A percentile compares a stretch with the other conserved stretches of the same genome.
Evolutionary conservation across 495 filamentous ascomycete genomes (phyloP).

Genomic region (Massariosphaeria phaeospora): DNA sequence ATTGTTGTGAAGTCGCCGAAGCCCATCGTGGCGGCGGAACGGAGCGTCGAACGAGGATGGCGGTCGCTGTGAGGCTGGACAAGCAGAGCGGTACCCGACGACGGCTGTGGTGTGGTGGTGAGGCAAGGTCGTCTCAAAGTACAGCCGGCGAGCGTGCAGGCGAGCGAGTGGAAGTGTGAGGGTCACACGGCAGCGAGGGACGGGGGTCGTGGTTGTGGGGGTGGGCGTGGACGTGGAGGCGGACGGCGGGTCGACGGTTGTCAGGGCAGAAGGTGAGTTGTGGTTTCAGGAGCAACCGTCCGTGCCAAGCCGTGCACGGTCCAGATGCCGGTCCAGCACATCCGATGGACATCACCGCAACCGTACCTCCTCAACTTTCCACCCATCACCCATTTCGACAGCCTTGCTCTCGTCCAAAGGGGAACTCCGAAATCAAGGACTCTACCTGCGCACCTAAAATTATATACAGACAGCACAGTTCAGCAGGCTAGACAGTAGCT

Average conservation of each 20-base stretch:
- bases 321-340: constrained; percentile 9
- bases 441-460: too few species aligned
- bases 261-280: constrained; percentile 14
- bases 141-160: not conserved
- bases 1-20: constrained; percentile 86
- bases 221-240: not conserved
- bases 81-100: not conserved
- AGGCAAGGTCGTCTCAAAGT: too few species aligned
- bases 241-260: constrained; percentile 7
- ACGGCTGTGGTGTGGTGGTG: constrained; percentile 1
- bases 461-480: too few species aligned
- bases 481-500: too few species aligned
- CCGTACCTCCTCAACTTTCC: too few species aligned
- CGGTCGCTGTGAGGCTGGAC: not conserved
- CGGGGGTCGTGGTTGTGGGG: not conserved
- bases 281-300: constrained; percentile 14
- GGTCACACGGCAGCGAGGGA: constrained; percentile 1
- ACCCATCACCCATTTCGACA: not conserved
- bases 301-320: constrained; percentile 4
- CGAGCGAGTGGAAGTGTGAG: constrained; percentile 7
- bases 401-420: not conserved
- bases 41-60: not conserved
- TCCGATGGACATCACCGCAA: too few species aligned
- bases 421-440: too few species aligned
- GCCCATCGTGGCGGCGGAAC: constrained; percentile 53